These are phyloP conservation scores for Sanghuangporus baumii DNA, from an alignment of 1,284 basidiomycete species.

Conservation along the genomic window DNA sequence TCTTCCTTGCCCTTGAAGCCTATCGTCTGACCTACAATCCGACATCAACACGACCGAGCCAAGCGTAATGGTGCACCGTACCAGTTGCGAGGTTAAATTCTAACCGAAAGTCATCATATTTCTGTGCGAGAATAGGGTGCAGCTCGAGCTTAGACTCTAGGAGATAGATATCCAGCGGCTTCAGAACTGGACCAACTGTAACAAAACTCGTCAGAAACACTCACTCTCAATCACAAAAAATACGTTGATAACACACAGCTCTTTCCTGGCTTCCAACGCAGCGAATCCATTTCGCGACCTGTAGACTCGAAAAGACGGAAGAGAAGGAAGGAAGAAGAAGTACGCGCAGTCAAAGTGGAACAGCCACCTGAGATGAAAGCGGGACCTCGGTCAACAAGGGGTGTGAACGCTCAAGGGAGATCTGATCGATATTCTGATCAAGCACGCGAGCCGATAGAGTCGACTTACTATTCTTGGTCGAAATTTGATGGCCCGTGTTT, in stretches of 20 bases:
- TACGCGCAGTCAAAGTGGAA: background rate
- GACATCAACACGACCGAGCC: background rate
- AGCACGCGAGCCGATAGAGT: background rate
- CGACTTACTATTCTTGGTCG: background rate
- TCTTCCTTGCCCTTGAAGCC: slow-evolving; percentile 61
- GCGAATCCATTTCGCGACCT: background rate
- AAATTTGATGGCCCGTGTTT: background rate
- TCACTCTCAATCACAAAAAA: background rate
- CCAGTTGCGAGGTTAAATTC: slow-evolving; percentile 66
- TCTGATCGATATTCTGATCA: background rate
- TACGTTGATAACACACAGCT: slow-evolving; percentile 16
- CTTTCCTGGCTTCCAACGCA: slow-evolving; percentile 19
- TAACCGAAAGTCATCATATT: slow-evolving; percentile 47
- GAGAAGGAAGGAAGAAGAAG: background rate
- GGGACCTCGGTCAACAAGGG: background rate
- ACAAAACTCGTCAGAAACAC: background rate
- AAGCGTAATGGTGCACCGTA: slow-evolving; percentile 21
- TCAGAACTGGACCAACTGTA: slow-evolving; percentile 69
- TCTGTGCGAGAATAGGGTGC: slow-evolving; percentile 60
- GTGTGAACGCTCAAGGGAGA: background rate
- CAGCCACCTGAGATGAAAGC: background rate
- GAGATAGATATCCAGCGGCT: slow-evolving; percentile 65
- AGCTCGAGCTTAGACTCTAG: slow-evolving; percentile 60
- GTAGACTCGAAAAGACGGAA: background rate
- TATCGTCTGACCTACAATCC: slow-evolving; percentile 30